Conservation (phyloP, 805 yeast genomes). For the Kazachstania bromeliacearum region DNA sequence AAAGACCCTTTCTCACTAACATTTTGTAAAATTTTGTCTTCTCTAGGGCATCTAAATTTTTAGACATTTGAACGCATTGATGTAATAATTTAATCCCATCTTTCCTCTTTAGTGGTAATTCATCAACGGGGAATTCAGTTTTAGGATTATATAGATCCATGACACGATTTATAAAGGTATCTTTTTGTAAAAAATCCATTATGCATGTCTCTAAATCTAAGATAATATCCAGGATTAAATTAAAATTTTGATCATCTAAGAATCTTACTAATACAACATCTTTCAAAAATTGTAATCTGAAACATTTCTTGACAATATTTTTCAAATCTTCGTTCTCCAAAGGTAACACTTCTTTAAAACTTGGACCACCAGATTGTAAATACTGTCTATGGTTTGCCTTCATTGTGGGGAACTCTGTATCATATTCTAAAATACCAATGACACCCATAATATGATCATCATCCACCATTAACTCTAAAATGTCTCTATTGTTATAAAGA, state of each 20-base stretch:
- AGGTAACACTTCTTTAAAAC: conserved; percentile 64
- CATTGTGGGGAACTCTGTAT: conserved; percentile 70
- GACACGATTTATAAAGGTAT: conserved; percentile 44
- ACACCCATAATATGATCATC: conserved; percentile 48
- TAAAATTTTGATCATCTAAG: conserved; percentile 71
- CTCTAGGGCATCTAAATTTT: conserved; percentile 54
- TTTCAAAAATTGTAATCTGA: conserved; percentile 67
- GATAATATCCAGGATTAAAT: conserved; percentile 42
- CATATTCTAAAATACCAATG: conserved; percentile 80
- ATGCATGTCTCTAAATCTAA: conserved; percentile 27
- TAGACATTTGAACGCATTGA: conserved; percentile 71
- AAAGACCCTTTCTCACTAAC: conserved; percentile 59
- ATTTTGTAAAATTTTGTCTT: conserved; percentile 55
- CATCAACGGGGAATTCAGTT: conserved; percentile 6
- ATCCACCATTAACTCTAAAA: conserved; percentile 48
- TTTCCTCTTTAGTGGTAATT: conserved; percentile 32
- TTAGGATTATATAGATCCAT: conserved; percentile 43
- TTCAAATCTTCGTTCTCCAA: conserved; percentile 41
- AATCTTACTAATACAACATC: conserved; percentile 79
- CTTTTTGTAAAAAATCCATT: conserved; percentile 26
- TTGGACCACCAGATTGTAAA: conserved; percentile 39
- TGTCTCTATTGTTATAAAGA: conserved; percentile 57
- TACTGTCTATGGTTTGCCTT: conserved; percentile 75
- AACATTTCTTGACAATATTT: conserved; percentile 60
- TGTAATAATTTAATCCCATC: conserved; percentile 74